Base-by-base conservation (phyloP, 495 filamentous ascomycete species). In the Aspergillus wentii region DNA sequence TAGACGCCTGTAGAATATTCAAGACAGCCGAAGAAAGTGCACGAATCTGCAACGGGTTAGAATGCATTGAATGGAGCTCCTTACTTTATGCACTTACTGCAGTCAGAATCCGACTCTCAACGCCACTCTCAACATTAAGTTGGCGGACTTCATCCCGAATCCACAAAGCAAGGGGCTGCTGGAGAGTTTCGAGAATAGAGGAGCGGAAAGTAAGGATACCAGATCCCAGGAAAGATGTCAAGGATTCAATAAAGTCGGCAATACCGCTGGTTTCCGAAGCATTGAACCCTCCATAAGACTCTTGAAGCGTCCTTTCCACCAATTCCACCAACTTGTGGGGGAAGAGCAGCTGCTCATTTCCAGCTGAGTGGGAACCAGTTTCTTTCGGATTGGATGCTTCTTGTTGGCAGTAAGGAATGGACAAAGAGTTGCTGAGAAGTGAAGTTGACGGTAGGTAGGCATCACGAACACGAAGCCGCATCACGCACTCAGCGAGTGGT, bases 401-500 rank as follows among this genome's bases (percentile, higher is more conserved):
- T 42, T 37, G 30, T 13, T 54, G 55, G 23, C 45, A 45, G 41
- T 60, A 64, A 22, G 61, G 42, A 26, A 67, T 52, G 8, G 62
- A 55, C 20, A 60, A 39, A 7, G 57, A 54, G 33, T 67, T 62
- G 3, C 51, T 38, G 16, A 69, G 47, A 2, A 71, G 47, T 17
- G 62, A 57, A 5, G 53, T 53, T 14, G 48, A 51, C 5, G 62
- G 57, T 11, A 52, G 21, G 43, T 56, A 64, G 1, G 52, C 41
- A 17, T 56, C 43, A 3, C 17, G 33, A 21, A 42, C 38, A 11
- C 42, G 28, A 18, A 62, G 30, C 19, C 20, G 33, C 31, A 52
- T 48, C 18, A 67, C 46, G 11, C 38, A 51, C 32, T 77, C 78
- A 4, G 86, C 76, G 15, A 95, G 54, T 8, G 86, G 87, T 40